phyloP scores from a whole-genome alignment of 106 monocot species.

The Dendrobium catenatum region DNA sequence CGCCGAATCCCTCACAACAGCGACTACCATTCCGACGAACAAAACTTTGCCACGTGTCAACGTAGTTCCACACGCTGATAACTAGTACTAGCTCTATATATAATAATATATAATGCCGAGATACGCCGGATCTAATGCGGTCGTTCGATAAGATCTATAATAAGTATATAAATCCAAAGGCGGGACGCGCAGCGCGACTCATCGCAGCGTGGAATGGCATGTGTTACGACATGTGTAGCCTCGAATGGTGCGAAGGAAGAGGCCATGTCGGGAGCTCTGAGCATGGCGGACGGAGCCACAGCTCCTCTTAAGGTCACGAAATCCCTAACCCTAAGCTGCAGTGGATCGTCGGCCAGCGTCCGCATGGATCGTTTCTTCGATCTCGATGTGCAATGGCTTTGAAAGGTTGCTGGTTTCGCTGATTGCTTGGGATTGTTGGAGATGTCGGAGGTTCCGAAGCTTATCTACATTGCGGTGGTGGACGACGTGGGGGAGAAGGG shows the following conservation, averaged over 20 bases:
- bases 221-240: constrained; percentile 6
- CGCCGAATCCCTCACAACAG: no score
- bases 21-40: no score
- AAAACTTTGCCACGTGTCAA: no score
- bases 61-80: no score
- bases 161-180: no score
- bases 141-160: no score
- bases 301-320: background rate
- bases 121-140: no score
- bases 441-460: constrained; percentile 59
- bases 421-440: background rate
- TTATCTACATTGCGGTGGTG: constrained; percentile 77
- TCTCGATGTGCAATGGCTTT: background rate
- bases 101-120: no score
- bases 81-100: no score
- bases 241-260: background rate
- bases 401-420: background rate
- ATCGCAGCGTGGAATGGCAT: background rate
- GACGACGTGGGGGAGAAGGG: constrained; percentile 28
- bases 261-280: background rate
- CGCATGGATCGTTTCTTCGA: background rate
- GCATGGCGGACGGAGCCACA: constrained; percentile 2
- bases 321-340: constrained; percentile 4
- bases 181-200: background rate
- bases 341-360: background rate